Conservation (phyloP, 1,139 yeast genomes). For the Arxiozyma bovina region DNA sequence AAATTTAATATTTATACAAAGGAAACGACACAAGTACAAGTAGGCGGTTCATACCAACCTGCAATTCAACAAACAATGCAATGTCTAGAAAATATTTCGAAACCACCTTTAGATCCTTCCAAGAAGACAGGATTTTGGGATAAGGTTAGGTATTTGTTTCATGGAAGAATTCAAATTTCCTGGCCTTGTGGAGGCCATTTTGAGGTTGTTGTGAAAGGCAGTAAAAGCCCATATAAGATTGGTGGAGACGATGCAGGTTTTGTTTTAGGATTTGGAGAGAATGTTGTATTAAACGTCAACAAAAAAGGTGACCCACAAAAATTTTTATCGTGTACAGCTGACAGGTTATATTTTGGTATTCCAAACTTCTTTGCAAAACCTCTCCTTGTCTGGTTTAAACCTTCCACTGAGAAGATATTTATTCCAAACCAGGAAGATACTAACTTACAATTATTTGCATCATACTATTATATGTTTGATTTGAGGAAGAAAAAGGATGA, state of each 20-base stretch:
- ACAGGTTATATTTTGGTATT: constrained; percentile 59
- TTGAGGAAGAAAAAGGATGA: constrained; percentile 22
- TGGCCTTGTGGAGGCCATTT: constrained; percentile 48
- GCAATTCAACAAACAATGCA: constrained; percentile 76
- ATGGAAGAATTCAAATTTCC: constrained; percentile 42
- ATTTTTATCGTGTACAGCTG: constrained; percentile 55
- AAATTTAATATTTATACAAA: constrained; percentile 47
- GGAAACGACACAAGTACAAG: constrained; percentile 59
- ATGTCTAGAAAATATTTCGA: constrained; percentile 75
- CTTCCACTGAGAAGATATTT: constrained; percentile 37
- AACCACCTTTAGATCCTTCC: constrained; percentile 76
- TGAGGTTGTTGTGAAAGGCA: constrained; percentile 53
- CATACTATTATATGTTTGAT: constrained; percentile 42
- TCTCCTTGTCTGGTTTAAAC: constrained; percentile 53
- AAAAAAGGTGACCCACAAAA: constrained; percentile 53
- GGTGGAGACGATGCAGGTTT: constrained; percentile 71
- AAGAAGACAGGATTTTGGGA: constrained; percentile 79
- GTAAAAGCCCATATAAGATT: constrained; percentile 66
- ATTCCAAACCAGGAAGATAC: constrained; percentile 37
- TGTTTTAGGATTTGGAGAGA: constrained; percentile 65
- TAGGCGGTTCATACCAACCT: constrained; percentile 84
- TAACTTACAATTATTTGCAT: constrained; percentile 40
- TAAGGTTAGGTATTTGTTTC: constrained; percentile 52
- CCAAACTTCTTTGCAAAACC: constrained; percentile 58
- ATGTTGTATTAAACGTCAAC: constrained; percentile 54